phyloP scores from a whole-genome alignment of 2,329 filamentous ascomycete species.

The Monosporascus sp. region DNA sequence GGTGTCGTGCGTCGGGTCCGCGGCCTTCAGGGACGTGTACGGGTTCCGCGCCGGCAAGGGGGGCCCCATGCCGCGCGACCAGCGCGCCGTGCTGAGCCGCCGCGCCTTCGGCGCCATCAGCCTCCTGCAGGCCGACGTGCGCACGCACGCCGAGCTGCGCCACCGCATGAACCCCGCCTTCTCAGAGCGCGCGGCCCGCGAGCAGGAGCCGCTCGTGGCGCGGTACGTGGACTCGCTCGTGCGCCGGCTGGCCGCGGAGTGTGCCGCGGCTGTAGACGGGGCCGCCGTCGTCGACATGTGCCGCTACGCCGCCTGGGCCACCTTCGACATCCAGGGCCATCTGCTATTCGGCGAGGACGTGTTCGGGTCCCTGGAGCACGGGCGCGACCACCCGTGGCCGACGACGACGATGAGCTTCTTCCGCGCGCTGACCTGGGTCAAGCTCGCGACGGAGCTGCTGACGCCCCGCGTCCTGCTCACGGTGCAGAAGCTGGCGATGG shows the following conservation, averaged over 20 bases:
- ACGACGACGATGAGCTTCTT: constrained; percentile 8
- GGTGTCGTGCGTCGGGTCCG: constrained; percentile 30
- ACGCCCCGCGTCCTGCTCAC: neutral
- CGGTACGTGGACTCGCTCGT: constrained; percentile 33
- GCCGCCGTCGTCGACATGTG: constrained; percentile 8
- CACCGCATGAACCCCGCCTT: constrained; percentile 13
- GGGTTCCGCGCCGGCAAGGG: constrained; percentile 19
- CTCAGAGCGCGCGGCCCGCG: constrained; percentile 11
- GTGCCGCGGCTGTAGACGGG: neutral
- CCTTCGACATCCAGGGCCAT: constrained; percentile 14
- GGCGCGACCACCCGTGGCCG: constrained; percentile 12
- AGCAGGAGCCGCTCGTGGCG: constrained; percentile 22
- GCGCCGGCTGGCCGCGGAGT: constrained; percentile 19
- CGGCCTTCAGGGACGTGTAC: constrained; percentile 33
- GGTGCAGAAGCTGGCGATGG: neutral
- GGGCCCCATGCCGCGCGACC: constrained; percentile 9
- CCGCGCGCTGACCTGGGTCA: constrained; percentile 7
- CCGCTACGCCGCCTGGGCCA: constrained; percentile 12
- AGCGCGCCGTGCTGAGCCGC: constrained; percentile 3
- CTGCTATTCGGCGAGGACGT: constrained; percentile 13
- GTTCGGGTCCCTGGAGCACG: constrained; percentile 9
- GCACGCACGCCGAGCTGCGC: constrained; percentile 12
- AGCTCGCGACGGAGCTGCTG: constrained; percentile 7
- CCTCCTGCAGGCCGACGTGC: constrained; percentile 18
- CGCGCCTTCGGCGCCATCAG: constrained; percentile 8